Evolutionary conservation across 2,329 filamentous ascomycete genomes (phyloP).

Genomic region (Cercospora sp.): DNA sequence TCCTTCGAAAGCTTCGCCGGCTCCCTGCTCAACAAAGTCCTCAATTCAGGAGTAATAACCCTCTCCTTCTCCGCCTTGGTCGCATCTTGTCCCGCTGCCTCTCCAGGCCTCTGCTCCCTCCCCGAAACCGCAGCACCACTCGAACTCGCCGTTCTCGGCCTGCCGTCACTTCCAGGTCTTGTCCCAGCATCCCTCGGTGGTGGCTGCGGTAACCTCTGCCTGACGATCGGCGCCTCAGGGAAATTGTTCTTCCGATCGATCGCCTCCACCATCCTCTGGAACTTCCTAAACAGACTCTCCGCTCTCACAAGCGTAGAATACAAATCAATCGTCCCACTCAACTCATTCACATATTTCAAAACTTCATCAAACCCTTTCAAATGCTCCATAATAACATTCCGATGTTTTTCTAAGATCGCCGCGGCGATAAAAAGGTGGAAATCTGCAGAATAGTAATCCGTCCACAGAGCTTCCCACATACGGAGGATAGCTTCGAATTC

Average conservation of each 20-base stretch:
- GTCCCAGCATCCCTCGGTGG: slow-evolving; percentile 23
- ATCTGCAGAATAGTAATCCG: slow-evolving; percentile 81
- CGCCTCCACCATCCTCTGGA: slow-evolving; percentile 83
- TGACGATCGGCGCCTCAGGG: slow-evolving; percentile 54
- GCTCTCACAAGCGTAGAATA: slow-evolving; percentile 82
- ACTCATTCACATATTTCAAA: slow-evolving; percentile 96
- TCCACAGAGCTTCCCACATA: slow-evolving; percentile 94
- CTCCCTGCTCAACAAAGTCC: slow-evolving; percentile 62
- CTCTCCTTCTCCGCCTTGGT: slow-evolving; percentile 45
- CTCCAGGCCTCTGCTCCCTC: slow-evolving; percentile 38
- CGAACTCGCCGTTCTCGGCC: slow-evolving; percentile 19
- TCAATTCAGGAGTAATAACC: slow-evolving; percentile 64
- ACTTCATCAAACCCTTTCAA: slow-evolving; percentile 95
- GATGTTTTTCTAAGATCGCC: slow-evolving; percentile 91
- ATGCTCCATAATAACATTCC: slow-evolving; percentile 95
- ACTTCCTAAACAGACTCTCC: slow-evolving; percentile 83
- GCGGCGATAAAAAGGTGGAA: slow-evolving; percentile 95
- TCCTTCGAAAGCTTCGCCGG: slow-evolving; percentile 53
- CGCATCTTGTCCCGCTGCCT: not conserved
- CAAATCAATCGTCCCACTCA: slow-evolving; percentile 90
- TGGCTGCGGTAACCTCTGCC: slow-evolving; percentile 50
- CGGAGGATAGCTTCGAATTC: slow-evolving; percentile 82
- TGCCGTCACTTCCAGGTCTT: slow-evolving; percentile 28
- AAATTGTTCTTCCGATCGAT: slow-evolving; percentile 91
- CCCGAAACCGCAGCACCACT: slow-evolving; percentile 37